Base-by-base conservation (phyloP, 1,139 yeast species). In the Hyphopichia fennica region DNA sequence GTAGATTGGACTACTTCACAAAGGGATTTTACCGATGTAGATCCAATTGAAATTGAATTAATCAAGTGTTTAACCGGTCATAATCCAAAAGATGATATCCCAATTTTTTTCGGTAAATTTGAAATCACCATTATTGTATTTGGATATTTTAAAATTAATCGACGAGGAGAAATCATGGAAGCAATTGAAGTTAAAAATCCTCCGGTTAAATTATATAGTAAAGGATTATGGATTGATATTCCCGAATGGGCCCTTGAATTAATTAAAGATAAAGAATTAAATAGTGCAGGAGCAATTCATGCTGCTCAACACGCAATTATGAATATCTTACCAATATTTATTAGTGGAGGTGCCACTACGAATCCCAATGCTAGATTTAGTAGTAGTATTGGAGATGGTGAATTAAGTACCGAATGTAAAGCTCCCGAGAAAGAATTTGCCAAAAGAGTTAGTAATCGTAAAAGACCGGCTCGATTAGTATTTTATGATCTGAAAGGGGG, bases 391-490 rank as follows among this genome's bases (percentile, higher is more conserved):
- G 75, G 75, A 0, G 75, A 69, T 41, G 84, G 85, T 36, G 98
- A 91, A 52, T 75, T 93, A 14, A 78, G 78, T 41, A 89, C 98
- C 0, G 99, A 93, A 60, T 93, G 99, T 62, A 93, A 93, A 54
- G 96, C 98, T 0, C 97, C 99, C 0, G 95, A 88, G 50, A 93
- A 93, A 57, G 99, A 93, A 57, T 87, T 90, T 70, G 87, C 96
- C 1, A 75, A 76, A 35, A 65, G 88, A 19, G 84, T 84, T 54
- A 75, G 90, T 0, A 63, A 63, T 14, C 69, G 99, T 34, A 77
- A 77, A 45, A 65, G 99, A 36, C 98, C 98, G 0, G 96, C 96
- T 0, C 71, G 99, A 42, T 65, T 93, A 36, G 79, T 91, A 1
- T 87, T 93, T 53, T 84, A 82, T 57, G 99, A 93, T 60, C 74